Percentiles rank a stretch among this genome's conserved stretches.
phyloP scores from a whole-genome alignment of 2,329 filamentous ascomycete genomes.

The Exophiala mesophila region DNA sequence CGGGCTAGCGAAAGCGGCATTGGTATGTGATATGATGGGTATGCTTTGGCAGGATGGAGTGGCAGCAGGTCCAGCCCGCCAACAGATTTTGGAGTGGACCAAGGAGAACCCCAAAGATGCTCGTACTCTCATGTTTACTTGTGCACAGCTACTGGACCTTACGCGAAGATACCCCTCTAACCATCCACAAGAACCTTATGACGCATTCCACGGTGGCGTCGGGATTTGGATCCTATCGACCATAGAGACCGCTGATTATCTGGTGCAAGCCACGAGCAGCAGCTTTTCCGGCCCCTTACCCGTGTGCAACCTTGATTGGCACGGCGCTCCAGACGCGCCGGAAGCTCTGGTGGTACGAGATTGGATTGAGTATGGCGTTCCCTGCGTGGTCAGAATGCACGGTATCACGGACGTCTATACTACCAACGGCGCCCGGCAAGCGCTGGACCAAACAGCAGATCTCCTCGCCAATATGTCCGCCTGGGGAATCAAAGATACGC shows the following conservation, averaged over 20 bases:
- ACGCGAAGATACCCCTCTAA: slow-evolving; percentile 1
- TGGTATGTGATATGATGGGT: slow-evolving; percentile 6
- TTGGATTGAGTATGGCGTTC: slow-evolving; percentile 2
- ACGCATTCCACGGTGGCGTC: slow-evolving; percentile 1
- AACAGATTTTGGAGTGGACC: slow-evolving; percentile 9
- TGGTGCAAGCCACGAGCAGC: neutral
- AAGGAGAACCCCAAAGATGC: slow-evolving; percentile 7
- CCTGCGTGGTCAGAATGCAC: slow-evolving; percentile 2
- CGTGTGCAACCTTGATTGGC: slow-evolving; percentile 5
- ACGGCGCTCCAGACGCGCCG: slow-evolving; percentile 2
- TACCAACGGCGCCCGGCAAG: neutral
- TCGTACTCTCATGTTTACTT: slow-evolving; percentile 5
- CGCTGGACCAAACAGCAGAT: slow-evolving; percentile 3
- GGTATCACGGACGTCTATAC: slow-evolving; percentile 2
- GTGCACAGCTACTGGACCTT: slow-evolving; percentile 1
- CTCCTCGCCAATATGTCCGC: slow-evolving; percentile 2
- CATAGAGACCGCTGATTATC: slow-evolving; percentile 1
- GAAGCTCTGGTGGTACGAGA: slow-evolving; percentile 2
- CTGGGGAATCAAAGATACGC: slow-evolving; percentile 3
- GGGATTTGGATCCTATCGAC: neutral
- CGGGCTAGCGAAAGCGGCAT: slow-evolving; percentile 3
- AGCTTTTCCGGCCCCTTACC: slow-evolving; percentile 1
- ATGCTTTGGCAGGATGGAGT: slow-evolving; percentile 10
- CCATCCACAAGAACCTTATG: slow-evolving; percentile 4
- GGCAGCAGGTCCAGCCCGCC: slow-evolving; percentile 6